Evolutionary conservation across 768 basidiomycete species (phyloP).

Genomic region (Jaapia argillacea): DNA sequence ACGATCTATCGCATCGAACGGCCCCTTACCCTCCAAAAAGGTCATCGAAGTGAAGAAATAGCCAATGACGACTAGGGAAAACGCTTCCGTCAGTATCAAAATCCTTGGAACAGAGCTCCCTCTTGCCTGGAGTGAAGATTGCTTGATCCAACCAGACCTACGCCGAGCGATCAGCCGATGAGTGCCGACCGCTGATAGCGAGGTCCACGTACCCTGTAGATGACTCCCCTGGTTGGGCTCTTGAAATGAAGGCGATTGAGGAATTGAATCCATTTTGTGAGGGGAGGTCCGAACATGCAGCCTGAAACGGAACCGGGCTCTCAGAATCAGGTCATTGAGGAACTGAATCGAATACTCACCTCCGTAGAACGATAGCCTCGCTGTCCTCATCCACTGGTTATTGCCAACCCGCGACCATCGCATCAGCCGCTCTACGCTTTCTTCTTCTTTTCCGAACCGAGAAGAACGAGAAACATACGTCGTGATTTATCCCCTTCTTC

Average conservation of each 20-base stretch:
- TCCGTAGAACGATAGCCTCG: conserved; percentile 63
- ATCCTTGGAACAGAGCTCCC: too few relatives aligned
- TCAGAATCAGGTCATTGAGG: not conserved
- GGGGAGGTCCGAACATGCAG: conserved; percentile 66
- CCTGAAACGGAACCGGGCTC: conserved; percentile 23
- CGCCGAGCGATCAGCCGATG: conserved; percentile 1
- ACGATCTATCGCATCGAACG: conserved; percentile 37
- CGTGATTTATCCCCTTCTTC: conserved; percentile 58
- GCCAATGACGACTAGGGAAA: conserved; percentile 28
- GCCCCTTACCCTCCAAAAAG: conserved; percentile 64
- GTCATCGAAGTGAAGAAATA: conserved; percentile 72
- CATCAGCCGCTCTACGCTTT: too few relatives aligned
- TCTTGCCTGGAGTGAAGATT: conserved; percentile 58
- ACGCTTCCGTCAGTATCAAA: not conserved
- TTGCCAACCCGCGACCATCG: too few relatives aligned
- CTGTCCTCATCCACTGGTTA: conserved; percentile 49
- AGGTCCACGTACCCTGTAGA: conserved; percentile 43
- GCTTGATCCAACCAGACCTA: conserved; percentile 81
- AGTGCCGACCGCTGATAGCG: not conserved
- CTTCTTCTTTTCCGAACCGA: too few relatives aligned
- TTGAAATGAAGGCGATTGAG: conserved; percentile 64
- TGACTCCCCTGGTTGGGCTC: conserved; percentile 43
- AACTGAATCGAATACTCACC: conserved; percentile 27
- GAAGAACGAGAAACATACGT: conserved; percentile 37
- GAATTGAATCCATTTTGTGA: conserved; percentile 76